A percentile compares a stretch with the other conserved stretches of the same genome.
phyloP scores from a whole-genome alignment of 495 filamentous ascomycete species.

The Trypethelium eluteriae region DNA sequence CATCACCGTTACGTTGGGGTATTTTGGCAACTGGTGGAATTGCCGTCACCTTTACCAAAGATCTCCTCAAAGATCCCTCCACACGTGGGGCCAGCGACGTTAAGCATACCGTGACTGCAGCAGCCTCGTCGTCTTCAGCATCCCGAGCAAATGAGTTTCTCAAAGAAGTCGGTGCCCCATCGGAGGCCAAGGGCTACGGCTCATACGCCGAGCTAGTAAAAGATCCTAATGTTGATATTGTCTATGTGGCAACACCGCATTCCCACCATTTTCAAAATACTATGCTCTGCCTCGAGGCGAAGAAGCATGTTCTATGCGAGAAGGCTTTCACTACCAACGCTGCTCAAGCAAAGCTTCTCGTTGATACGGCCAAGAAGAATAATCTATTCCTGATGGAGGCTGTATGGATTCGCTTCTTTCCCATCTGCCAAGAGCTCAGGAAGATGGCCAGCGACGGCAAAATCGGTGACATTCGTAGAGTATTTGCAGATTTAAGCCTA shows the following conservation, averaged over 20 bases:
- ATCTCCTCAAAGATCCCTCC: conserved; percentile 71
- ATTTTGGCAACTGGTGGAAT: conserved; percentile 66
- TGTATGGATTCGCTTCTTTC: conserved; percentile 89
- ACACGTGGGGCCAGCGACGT: conserved; percentile 65
- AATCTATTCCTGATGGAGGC: conserved; percentile 94
- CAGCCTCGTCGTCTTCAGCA: conserved; percentile 68
- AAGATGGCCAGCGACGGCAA: conserved; percentile 58
- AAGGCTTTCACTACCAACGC: conserved; percentile 91
- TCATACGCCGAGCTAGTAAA: conserved; percentile 71
- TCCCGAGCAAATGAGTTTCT: conserved; percentile 67
- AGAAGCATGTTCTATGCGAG: conserved; percentile 87
- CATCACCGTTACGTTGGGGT: conserved; percentile 20
- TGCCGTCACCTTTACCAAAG: conserved; percentile 69
- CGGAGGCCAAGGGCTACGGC: conserved; percentile 64
- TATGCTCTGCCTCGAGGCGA: conserved; percentile 70
- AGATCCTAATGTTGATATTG: conserved; percentile 71
- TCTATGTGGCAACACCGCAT: conserved; percentile 92
- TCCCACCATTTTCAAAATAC: conserved; percentile 92
- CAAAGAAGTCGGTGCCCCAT: conserved; percentile 53
- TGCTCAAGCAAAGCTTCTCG: conserved; percentile 65
- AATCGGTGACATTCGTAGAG: conserved; percentile 71
- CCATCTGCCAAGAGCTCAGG: conserved; percentile 66
- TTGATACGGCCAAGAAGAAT: conserved; percentile 64
- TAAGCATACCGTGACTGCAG: conserved; percentile 69
- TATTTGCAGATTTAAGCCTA: conserved; percentile 62